A percentile compares a stretch with the other conserved stretches of the same genome.
These are phyloP conservation scores for Maudiozyma bulderi DNA, from an alignment of 805 yeast genomes.

Conservation along the genomic window DNA sequence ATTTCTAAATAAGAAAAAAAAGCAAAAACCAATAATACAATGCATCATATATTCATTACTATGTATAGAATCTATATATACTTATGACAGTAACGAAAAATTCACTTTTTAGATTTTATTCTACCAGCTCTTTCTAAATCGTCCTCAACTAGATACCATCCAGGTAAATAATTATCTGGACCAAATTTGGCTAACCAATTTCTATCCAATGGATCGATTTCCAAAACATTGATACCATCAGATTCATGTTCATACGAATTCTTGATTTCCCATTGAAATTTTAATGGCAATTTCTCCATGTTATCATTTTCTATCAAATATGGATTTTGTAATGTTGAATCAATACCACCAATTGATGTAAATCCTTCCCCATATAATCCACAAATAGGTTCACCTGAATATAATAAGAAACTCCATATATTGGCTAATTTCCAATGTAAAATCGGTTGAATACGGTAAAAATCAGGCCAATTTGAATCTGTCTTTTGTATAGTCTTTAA, in stretches of 20 bases:
- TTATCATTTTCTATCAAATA: conserved; percentile 27
- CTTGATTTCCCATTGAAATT: conserved; percentile 22
- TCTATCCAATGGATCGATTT: conserved; percentile 8
- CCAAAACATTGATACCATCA: conserved; percentile 6
- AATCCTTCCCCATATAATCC: conserved; percentile 71
- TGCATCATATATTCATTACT: neutral
- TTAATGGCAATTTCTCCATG: neutral
- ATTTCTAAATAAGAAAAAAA: neutral
- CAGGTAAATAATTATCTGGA: conserved; percentile 16
- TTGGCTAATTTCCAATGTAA: conserved; percentile 79
- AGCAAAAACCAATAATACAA: neutral
- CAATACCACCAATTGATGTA: conserved; percentile 79
- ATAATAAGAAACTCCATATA: conserved; percentile 73
- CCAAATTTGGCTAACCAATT: conserved; percentile 2
- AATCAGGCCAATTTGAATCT: conserved; percentile 86
- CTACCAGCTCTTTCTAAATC: conserved; percentile 28
- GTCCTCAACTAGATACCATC: conserved; percentile 28
- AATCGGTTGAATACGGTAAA: conserved; percentile 77
- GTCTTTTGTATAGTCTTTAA: conserved; percentile 60
- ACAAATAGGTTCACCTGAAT: conserved; percentile 58
- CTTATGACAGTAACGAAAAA: no score
- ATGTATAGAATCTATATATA: no score
- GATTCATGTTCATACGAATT: conserved; percentile 9
- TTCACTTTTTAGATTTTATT: conserved; percentile 2
- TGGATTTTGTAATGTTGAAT: conserved; percentile 68